A percentile compares a stretch with the other conserved stretches of the same genome.
phyloP scores from a whole-genome alignment of 106 monocot genomes.

The Cymbidium sinense region DNA sequence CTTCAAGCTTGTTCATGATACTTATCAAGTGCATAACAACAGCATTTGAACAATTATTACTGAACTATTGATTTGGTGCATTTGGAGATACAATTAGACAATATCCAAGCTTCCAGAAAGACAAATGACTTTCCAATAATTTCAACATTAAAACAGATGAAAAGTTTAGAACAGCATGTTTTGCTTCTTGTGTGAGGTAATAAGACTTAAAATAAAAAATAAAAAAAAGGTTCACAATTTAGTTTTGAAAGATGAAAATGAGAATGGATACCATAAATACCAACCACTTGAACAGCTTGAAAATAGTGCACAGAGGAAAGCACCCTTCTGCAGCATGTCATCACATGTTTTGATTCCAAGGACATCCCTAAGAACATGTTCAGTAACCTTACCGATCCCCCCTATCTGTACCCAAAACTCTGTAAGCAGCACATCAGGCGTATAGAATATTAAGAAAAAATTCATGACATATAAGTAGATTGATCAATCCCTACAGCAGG shows the following conservation, averaged over 20 bases:
- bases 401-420: conserved; percentile 70
- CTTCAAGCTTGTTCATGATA: not conserved
- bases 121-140: not conserved
- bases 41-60: not conserved
- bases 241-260: conserved; percentile 1
- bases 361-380: conserved; percentile 69
- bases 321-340: conserved; percentile 76
- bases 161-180: not conserved
- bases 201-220: not conserved
- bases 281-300: conserved; percentile 68
- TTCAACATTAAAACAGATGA: not conserved
- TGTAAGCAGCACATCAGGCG: conserved; percentile 24
- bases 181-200: not conserved
- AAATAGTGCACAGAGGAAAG: conserved; percentile 76
- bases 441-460: not conserved
- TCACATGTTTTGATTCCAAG: conserved; percentile 84
- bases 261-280: conserved; percentile 24
- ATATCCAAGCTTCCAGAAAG: not conserved
- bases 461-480: not conserved
- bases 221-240: not conserved
- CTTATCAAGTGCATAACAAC: not conserved
- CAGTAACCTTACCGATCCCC: conserved; percentile 96
- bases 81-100: not conserved
- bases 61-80: not conserved
- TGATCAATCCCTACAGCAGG: conserved; percentile 2